These are phyloP conservation scores for Thalassiosira mediterranea DNA, from an alignment of 352 stramenopile genomes.

Conservation along the genomic window DNA sequence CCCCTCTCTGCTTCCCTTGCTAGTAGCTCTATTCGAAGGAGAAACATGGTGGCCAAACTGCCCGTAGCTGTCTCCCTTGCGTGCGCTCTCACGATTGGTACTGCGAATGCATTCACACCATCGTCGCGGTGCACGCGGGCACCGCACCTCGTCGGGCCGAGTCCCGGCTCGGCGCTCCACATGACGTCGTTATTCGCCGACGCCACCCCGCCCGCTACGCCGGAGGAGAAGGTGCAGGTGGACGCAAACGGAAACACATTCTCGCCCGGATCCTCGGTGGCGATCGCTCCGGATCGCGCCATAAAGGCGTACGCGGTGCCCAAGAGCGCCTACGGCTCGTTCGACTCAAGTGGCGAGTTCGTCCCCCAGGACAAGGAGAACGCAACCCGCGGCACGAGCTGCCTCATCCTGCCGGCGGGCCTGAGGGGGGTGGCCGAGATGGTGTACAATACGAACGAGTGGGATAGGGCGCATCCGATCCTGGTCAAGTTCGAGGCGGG, in stretches of 20 bases:
- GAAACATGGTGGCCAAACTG: too few species aligned
- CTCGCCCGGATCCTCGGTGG: constrained; percentile 8
- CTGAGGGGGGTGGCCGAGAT: constrained; percentile 22
- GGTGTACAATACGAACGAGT: constrained; percentile 36
- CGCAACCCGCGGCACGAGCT: constrained; percentile 14
- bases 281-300: constrained; percentile 5
- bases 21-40: too few species aligned
- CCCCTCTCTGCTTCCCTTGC: too few species aligned
- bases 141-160: neutral
- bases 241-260: constrained; percentile 24
- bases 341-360: constrained; percentile 29
- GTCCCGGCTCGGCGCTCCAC: neutral
- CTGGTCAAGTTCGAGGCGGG: constrained; percentile 45
- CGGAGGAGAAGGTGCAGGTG: constrained; percentile 5
- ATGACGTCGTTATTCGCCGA: constrained; percentile 29
- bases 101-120: too few species aligned
- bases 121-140: neutral
- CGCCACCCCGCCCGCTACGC: constrained; percentile 11
- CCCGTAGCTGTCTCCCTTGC: neutral
- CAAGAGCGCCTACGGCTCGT: constrained; percentile 30
- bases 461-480: constrained; percentile 42
- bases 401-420: constrained; percentile 30
- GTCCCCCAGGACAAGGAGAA: constrained; percentile 19
- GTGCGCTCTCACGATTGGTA: constrained; percentile 4
- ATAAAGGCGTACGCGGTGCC: constrained; percentile 32